phyloP scores from a whole-genome alignment of 306 rosid genomes.

The Casuarina cunninghamiana region DNA sequence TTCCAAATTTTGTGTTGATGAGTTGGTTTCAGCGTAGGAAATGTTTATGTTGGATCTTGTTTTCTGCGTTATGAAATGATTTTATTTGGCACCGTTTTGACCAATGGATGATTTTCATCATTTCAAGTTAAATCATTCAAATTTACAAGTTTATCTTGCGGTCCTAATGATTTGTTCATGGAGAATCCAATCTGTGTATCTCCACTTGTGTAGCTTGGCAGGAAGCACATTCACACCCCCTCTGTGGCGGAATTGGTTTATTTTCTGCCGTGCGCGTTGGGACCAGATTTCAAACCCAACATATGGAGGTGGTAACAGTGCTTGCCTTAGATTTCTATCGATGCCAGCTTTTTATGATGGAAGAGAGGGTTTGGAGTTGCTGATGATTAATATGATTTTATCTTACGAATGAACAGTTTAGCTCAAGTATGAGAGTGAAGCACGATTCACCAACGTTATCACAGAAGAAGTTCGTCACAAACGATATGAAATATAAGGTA shows the following conservation, averaged over 20 bases:
- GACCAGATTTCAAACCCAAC: neutral
- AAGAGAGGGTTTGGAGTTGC: neutral
- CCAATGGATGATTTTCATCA: neutral
- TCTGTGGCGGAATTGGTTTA: neutral
- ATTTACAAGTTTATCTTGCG: neutral
- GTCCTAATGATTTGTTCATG: neutral
- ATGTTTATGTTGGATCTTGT: neutral
- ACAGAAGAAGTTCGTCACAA: too few relatives aligned
- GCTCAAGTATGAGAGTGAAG: too few relatives aligned
- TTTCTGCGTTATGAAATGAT: neutral
- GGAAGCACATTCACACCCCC: neutral
- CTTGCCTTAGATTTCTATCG: neutral
- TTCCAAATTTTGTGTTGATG: slow-evolving; percentile 2
- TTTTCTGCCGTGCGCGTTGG: neutral
- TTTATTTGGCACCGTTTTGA: neutral
- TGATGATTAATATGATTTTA: too few relatives aligned
- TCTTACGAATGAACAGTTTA: too few relatives aligned
- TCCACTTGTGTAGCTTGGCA: neutral
- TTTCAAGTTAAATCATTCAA: neutral
- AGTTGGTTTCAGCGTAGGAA: neutral
- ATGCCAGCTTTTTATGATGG: neutral
- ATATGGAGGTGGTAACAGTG: neutral
- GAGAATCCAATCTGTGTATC: neutral
- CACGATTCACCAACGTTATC: too few relatives aligned
- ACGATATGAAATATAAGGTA: neutral